phyloP scores from a whole-genome alignment of 163 green algal species.

The Prototheca cutis region DNA sequence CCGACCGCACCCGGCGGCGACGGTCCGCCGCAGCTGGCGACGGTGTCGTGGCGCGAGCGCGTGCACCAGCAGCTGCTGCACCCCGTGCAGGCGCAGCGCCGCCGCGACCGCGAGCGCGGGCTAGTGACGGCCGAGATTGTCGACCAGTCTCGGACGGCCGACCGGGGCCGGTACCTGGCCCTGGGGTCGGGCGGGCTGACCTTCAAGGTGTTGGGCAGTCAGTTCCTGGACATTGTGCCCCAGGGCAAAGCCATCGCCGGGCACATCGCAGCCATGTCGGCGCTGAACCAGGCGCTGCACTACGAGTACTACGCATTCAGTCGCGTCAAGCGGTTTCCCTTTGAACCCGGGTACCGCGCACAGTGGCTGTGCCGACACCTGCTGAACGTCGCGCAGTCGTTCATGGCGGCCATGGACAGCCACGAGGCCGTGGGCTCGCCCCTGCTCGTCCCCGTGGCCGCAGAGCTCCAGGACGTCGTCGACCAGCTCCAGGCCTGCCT shows the following conservation, averaged over 20 bases:
- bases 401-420: background rate
- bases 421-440: conserved; percentile 1
- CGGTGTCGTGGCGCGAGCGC: too few relatives aligned
- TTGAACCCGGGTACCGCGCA: background rate
- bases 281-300: background rate
- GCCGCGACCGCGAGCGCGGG: too few relatives aligned
- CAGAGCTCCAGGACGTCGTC: conserved; percentile 1
- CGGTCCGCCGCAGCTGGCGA: too few relatives aligned
- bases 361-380: conserved; percentile 21
- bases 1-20: too few relatives aligned
- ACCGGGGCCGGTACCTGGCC: background rate
- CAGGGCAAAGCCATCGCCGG: background rate
- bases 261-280: background rate
- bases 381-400: conserved; percentile 12
- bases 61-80: too few relatives aligned
- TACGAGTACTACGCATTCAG: conserved; percentile 12
- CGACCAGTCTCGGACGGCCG: too few relatives aligned
- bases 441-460: conserved; percentile 8
- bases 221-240: background rate
- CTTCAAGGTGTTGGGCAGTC: background rate
- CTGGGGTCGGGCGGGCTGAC: background rate
- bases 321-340: background rate
- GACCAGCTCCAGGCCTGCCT: conserved; percentile 16
- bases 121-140: too few relatives aligned
- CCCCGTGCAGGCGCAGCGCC: too few relatives aligned